Conservation (phyloP, 306 rosid species). For the Quercus suber region DNA sequence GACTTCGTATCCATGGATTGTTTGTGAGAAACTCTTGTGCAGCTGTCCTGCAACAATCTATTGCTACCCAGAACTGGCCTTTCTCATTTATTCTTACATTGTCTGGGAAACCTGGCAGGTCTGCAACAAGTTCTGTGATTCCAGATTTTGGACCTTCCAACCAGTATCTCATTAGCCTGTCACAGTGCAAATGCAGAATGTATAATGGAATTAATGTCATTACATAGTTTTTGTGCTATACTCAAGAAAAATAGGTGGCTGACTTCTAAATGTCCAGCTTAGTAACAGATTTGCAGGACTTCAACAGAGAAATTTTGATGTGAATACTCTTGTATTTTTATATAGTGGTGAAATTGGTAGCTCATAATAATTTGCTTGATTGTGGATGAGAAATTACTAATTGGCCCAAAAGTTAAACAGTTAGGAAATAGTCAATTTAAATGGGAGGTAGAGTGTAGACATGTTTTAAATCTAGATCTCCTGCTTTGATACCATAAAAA, state of each 20-base stretch:
- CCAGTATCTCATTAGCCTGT: constrained; percentile 72
- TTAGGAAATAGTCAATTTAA: no score
- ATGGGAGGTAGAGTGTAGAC: no score
- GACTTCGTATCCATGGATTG: constrained; percentile 76
- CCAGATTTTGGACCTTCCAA: constrained; percentile 55
- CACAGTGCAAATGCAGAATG: neutral
- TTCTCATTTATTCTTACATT: constrained; percentile 73
- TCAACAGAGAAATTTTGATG: neutral
- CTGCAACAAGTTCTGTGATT: constrained; percentile 44
- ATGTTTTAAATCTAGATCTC: no score
- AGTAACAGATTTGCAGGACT: neutral
- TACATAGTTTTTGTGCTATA: neutral
- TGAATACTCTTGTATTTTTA: no score
- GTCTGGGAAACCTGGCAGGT: constrained; percentile 91
- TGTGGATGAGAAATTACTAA: no score
- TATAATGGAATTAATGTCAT: neutral
- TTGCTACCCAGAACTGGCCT: constrained; percentile 87
- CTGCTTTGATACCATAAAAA: no score
- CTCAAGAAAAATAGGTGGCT: neutral
- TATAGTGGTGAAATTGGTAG: no score
- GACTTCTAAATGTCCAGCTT: neutral
- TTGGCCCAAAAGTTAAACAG: no score
- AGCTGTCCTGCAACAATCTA: constrained; percentile 82
- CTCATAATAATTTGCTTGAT: no score
- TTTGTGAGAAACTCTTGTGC: constrained; percentile 63